Evolutionary conservation across 768 basidiomycete species (phyloP).

Genomic region (Lepiota brunneoincarnata): DNA sequence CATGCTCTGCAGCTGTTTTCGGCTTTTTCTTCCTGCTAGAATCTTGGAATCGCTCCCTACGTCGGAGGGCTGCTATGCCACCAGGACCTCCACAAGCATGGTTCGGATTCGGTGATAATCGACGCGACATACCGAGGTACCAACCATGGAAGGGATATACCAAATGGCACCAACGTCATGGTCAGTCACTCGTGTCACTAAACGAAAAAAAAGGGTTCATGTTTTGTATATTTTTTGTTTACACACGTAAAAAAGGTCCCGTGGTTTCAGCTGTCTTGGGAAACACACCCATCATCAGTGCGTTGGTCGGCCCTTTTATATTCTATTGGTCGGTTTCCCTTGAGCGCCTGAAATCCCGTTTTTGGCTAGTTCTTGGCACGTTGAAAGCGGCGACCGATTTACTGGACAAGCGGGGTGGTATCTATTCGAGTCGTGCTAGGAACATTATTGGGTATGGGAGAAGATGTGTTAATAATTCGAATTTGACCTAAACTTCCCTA

Average conservation of each 20-base stretch:
- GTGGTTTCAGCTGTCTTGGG: neutral
- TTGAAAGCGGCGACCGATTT: constrained; percentile 27
- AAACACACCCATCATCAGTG: neutral
- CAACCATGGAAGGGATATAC: neutral
- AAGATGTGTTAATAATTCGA: neutral
- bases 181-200: neutral
- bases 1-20: neutral
- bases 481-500: neutral
- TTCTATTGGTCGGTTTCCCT: too few species aligned
- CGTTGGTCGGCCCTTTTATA: too few species aligned
- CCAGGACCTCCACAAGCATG: neutral
- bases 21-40: neutral
- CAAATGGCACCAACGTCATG: neutral
- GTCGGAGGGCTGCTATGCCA: neutral
- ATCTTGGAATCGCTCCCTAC: neutral
- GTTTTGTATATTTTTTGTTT: too few species aligned
- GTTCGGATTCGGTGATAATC: neutral
- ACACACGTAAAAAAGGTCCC: neutral
- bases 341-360: neutral
- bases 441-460: constrained; percentile 21
- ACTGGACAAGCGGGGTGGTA: constrained; percentile 27
- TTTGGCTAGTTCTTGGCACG: constrained; percentile 22
- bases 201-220: too few species aligned
- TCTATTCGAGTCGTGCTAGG: constrained; percentile 30
- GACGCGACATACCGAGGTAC: neutral